A percentile compares a stretch with the other conserved stretches of the same genome.
Conservation (phyloP, 1,139 yeast species). For the Debaryomyces sp. region DNA sequence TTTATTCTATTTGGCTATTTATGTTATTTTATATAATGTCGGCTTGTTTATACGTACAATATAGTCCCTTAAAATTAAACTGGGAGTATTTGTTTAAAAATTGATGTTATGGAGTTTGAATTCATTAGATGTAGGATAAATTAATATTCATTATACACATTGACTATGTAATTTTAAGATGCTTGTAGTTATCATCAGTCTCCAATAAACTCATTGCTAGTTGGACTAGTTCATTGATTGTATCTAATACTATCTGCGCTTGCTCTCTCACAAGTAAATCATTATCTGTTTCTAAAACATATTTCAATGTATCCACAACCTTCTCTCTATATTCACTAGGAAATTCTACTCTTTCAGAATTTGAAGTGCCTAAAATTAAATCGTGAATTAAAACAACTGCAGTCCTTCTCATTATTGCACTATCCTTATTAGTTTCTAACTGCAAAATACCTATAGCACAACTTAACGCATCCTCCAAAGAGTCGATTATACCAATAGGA, state of each 20-base stretch:
- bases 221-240: conserved; percentile 39
- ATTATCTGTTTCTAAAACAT: conserved; percentile 47
- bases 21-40: conserved; percentile 6
- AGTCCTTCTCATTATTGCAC: conserved; percentile 67
- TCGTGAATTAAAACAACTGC: conserved; percentile 74
- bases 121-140: not conserved
- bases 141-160: not conserved
- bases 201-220: not conserved
- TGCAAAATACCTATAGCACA: conserved; percentile 74
- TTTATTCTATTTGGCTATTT: conserved; percentile 5
- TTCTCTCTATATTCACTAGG: conserved; percentile 50
- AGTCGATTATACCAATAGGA: conserved; percentile 53
- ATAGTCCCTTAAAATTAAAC: not conserved
- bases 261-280: conserved; percentile 66
- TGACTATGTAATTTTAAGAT: not conserved
- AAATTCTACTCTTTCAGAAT: conserved; percentile 47
- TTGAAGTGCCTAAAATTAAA: conserved; percentile 50
- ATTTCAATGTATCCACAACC: conserved; percentile 45
- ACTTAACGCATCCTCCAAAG: conserved; percentile 63
- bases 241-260: conserved; percentile 46
- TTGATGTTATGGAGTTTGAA: conserved; percentile 5
- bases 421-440: conserved; percentile 51
- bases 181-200: not conserved
- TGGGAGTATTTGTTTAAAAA: conserved; percentile 1
- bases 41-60: conserved; percentile 5